phyloP scores from a whole-genome alignment of 768 basidiomycete genomes.

The Naganishia kalamii region DNA sequence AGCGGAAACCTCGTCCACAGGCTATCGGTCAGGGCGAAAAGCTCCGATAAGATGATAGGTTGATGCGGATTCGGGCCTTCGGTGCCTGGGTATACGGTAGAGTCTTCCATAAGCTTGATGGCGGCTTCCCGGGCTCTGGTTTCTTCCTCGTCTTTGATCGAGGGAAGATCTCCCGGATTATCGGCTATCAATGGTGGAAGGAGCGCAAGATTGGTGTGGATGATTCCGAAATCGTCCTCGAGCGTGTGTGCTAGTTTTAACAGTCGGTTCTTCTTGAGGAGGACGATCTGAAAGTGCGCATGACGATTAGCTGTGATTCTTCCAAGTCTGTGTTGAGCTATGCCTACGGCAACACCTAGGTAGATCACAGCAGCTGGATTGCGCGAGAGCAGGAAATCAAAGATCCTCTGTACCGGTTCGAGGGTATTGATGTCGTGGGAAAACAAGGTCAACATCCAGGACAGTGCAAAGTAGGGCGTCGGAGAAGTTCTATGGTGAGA shows the following conservation, averaged over 20 bases:
- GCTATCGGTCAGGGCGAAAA: constrained; percentile 37
- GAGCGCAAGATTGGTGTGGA: constrained; percentile 46
- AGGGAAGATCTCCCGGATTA: constrained; percentile 19
- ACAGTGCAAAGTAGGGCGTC: constrained; percentile 80
- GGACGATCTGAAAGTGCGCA: constrained; percentile 55
- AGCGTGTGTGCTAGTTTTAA: constrained; percentile 51
- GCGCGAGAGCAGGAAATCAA: constrained; percentile 77
- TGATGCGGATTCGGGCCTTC: constrained; percentile 35
- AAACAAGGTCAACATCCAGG: constrained; percentile 83
- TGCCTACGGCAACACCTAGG: constrained; percentile 69
- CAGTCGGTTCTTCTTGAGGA: constrained; percentile 66
- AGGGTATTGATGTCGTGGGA: constrained; percentile 86
- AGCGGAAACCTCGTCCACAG: constrained; percentile 38
- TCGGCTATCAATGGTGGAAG: constrained; percentile 43
- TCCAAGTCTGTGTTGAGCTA: neutral
- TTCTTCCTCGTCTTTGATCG: neutral
- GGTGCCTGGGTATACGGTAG: neutral
- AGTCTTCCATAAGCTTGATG: neutral
- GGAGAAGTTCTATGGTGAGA: constrained; percentile 57
- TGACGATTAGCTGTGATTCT: neutral
- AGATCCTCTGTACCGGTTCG: constrained; percentile 82
- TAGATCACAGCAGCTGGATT: constrained; percentile 78
- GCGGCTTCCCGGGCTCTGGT: neutral
- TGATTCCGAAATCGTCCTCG: constrained; percentile 46
- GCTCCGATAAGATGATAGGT: constrained; percentile 38